These are phyloP conservation scores for Penicillium cataractarum DNA, from an alignment of 495 filamentous ascomycete species.

Conservation along the genomic window DNA sequence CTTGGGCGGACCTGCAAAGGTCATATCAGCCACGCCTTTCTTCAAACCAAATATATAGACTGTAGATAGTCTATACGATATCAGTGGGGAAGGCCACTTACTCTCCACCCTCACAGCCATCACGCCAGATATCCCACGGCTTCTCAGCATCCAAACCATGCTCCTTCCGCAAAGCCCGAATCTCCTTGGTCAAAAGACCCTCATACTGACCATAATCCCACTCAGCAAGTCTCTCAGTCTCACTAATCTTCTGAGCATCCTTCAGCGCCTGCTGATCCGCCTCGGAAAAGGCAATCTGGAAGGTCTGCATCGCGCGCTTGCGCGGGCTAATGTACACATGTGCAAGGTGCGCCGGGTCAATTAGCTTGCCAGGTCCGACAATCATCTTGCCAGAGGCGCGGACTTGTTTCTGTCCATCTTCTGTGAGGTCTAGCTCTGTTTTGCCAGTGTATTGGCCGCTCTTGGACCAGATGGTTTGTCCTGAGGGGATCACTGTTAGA, in stretches of 20 bases:
- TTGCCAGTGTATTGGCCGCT: constrained; percentile 82
- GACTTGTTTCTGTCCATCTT: constrained; percentile 73
- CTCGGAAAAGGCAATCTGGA: constrained; percentile 66
- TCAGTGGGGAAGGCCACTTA: constrained; percentile 22
- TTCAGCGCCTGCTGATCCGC: constrained; percentile 31
- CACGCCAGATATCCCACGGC: constrained; percentile 79
- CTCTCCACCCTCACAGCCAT: constrained; percentile 70
- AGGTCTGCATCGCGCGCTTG: constrained; percentile 72
- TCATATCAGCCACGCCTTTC: background rate
- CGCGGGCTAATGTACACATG: constrained; percentile 84
- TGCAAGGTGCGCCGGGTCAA: constrained; percentile 73
- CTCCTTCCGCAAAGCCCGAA: constrained; percentile 60
- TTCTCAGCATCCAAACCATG: constrained; percentile 59
- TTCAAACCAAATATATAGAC: background rate
- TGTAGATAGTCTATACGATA: too few species aligned
- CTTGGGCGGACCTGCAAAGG: constrained; percentile 45
- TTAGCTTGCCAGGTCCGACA: constrained; percentile 73
- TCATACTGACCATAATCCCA: constrained; percentile 93
- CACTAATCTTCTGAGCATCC: constrained; percentile 48
- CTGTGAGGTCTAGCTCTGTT: constrained; percentile 80
- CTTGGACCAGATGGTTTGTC: constrained; percentile 88
- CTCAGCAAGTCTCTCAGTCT: constrained; percentile 72
- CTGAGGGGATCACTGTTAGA: constrained; percentile 22
- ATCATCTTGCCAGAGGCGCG: constrained; percentile 68
- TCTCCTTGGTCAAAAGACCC: constrained; percentile 69